phyloP scores from a whole-genome alignment of 139 green algal genomes.

The Coccomyxa sp. region DNA sequence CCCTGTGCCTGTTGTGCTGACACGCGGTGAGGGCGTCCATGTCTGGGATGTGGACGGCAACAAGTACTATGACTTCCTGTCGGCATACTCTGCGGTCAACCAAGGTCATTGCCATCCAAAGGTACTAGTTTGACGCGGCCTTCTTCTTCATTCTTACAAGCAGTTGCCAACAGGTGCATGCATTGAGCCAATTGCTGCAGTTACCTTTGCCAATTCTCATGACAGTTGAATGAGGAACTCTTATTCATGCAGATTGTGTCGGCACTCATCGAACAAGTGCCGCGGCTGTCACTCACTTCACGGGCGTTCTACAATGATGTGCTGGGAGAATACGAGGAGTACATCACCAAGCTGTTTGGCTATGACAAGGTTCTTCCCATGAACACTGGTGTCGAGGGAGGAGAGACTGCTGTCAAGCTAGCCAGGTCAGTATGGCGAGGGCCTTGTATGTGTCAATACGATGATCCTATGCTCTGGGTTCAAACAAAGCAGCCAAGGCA shows the following conservation, averaged over 20 bases:
- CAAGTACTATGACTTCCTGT: slow-evolving; percentile 87
- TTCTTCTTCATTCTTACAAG: background rate
- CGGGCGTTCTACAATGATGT: slow-evolving; percentile 97
- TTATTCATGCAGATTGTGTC: slow-evolving; percentile 66
- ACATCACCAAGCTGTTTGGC: slow-evolving; percentile 86
- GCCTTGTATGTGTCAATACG: too few relatives aligned
- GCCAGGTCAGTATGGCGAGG: slow-evolving; percentile 48
- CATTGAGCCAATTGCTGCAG: background rate
- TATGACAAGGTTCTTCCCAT: slow-evolving; percentile 96
- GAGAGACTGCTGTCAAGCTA: slow-evolving; percentile 96
- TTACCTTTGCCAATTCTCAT: too few relatives aligned
- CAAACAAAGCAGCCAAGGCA: background rate
- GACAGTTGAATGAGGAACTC: too few relatives aligned
- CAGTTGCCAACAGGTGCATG: background rate
- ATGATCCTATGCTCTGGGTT: too few relatives aligned
- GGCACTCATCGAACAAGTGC: slow-evolving; percentile 81
- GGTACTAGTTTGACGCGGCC: slow-evolving; percentile 24
- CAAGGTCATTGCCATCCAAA: slow-evolving; percentile 97
- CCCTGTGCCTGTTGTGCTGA: slow-evolving; percentile 84
- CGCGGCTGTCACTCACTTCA: slow-evolving; percentile 83
- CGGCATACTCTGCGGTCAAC: slow-evolving; percentile 90
- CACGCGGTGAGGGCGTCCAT: slow-evolving; percentile 56
- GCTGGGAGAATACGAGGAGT: slow-evolving; percentile 91
- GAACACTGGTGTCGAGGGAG: slow-evolving; percentile 97
- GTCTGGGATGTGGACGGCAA: slow-evolving; percentile 85